A percentile compares a stretch with the other conserved stretches of the same genome.
Evolutionary conservation across 202 grass and related monocot genomes (phyloP).

Genomic region (Digitaria exilis): DNA sequence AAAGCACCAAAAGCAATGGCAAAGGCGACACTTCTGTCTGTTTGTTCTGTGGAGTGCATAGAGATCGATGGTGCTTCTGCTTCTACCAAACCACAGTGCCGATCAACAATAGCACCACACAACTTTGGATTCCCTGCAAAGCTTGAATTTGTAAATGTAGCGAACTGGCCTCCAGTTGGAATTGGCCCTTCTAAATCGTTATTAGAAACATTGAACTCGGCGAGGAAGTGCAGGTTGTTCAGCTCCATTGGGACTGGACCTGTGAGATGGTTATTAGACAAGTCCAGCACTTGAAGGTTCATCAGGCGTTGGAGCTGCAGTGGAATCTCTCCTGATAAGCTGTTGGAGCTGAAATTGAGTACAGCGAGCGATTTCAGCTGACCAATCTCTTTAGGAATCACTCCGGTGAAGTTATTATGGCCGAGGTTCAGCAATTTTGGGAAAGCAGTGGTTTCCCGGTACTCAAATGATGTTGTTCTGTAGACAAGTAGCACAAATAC

Average conservation of each 20-base stretch:
- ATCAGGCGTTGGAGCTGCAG: constrained; percentile 34
- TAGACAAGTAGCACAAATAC: constrained; percentile 33
- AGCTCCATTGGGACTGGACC: constrained; percentile 29
- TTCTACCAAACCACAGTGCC: not conserved
- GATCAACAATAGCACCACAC: constrained; percentile 1
- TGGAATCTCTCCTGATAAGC: constrained; percentile 62
- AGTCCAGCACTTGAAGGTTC: constrained; percentile 54
- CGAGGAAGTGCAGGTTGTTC: constrained; percentile 28
- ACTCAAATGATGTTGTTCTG: not conserved
- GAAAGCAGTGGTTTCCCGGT: constrained; percentile 35
- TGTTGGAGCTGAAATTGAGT: constrained; percentile 67
- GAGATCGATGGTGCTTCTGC: not conserved
- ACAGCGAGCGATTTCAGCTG: constrained; percentile 31
- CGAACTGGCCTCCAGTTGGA: constrained; percentile 35
- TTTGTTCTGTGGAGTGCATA: not conserved
- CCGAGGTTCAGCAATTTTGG: constrained; percentile 41
- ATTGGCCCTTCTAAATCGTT: constrained; percentile 43
- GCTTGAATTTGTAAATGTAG: constrained; percentile 40
- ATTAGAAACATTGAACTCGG: constrained; percentile 42
- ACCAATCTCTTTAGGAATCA: constrained; percentile 49
- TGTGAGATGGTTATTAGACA: constrained; percentile 52
- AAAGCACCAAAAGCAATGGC: constrained; percentile 42
- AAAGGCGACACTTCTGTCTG: constrained; percentile 10
- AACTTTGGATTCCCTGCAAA: constrained; percentile 38
- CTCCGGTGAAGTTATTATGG: constrained; percentile 55